These are phyloP conservation scores for Globisporangium paddicum DNA, from an alignment of 352 stramenopile genomes.

Conservation along the genomic window DNA sequence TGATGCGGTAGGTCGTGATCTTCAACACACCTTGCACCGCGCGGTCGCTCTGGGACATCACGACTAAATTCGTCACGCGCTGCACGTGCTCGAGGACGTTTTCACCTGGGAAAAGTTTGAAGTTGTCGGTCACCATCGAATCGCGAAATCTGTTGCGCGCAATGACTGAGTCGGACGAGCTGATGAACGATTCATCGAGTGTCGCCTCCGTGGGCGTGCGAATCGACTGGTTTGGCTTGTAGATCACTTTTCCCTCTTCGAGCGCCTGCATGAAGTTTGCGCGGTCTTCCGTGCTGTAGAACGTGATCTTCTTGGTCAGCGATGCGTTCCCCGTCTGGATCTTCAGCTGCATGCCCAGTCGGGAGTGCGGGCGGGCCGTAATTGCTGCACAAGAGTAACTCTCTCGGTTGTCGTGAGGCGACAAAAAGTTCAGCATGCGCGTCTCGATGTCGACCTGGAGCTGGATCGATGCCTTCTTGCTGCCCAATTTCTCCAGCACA, in stretches of 20 bases:
- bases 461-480: slow-evolving; percentile 79
- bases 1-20: slow-evolving; percentile 82
- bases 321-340: background rate
- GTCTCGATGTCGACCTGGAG: slow-evolving; percentile 79
- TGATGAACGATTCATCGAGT: slow-evolving; percentile 24
- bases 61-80: slow-evolving; percentile 80
- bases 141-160: slow-evolving; percentile 43
- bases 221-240: slow-evolving; percentile 22
- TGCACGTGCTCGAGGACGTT: slow-evolving; percentile 75
- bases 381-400: background rate
- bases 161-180: slow-evolving; percentile 20
- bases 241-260: slow-evolving; percentile 82
- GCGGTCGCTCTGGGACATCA: slow-evolving; percentile 79
- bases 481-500: slow-evolving; percentile 75
- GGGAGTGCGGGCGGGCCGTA: background rate
- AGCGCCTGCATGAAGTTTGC: slow-evolving; percentile 77
- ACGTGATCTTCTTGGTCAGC: slow-evolving; percentile 83
- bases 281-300: slow-evolving; percentile 78
- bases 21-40: slow-evolving; percentile 81
- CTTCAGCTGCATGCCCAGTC: background rate
- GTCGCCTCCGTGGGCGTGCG: slow-evolving; percentile 20
- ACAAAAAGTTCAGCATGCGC: slow-evolving; percentile 82
- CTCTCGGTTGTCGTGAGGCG: slow-evolving; percentile 6
- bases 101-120: slow-evolving; percentile 56
- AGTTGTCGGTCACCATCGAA: slow-evolving; percentile 62